These are phyloP conservation scores for Wickerhamiella lipophila DNA, from an alignment of 805 yeast species.

Conservation along the genomic window DNA sequence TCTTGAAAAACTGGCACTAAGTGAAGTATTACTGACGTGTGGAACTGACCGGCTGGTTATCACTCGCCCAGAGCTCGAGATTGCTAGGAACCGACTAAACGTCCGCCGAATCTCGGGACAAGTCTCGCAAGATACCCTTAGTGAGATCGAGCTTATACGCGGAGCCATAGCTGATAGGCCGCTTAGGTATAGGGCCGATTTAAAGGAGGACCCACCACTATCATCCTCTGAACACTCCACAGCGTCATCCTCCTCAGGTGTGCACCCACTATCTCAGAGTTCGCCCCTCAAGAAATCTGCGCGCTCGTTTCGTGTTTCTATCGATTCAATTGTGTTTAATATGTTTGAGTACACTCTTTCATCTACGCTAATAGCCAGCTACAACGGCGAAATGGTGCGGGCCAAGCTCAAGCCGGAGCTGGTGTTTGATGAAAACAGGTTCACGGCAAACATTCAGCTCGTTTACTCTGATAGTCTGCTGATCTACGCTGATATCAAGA, in stretches of 20 bases:
- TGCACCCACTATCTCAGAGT: background rate
- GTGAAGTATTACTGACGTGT: conserved; percentile 16
- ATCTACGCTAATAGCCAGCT: conserved; percentile 10
- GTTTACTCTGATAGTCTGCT: background rate
- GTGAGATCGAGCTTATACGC: background rate
- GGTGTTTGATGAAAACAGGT: background rate
- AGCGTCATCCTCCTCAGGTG: no score
- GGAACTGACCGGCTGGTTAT: conserved; percentile 17
- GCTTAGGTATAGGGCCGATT: no score
- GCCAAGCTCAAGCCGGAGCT: conserved; percentile 9
- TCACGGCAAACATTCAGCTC: background rate
- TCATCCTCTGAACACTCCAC: background rate
- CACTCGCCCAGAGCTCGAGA: background rate
- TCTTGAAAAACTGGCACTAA: conserved; percentile 7
- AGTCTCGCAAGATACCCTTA: background rate
- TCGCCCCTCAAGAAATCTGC: no score
- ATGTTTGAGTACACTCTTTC: conserved; percentile 1
- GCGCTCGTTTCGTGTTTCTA: background rate
- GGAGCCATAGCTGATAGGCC: background rate
- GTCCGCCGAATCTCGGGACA: conserved; percentile 1
- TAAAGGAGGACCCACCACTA: no score
- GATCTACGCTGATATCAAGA: background rate
- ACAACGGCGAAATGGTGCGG: background rate
- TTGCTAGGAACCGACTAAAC: background rate
- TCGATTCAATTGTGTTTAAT: conserved; percentile 4